A percentile compares a stretch with the other conserved stretches of the same genome.
These are phyloP conservation scores for Clarkia xantiana DNA, from an alignment of 345 rosid species.

Conservation along the genomic window DNA sequence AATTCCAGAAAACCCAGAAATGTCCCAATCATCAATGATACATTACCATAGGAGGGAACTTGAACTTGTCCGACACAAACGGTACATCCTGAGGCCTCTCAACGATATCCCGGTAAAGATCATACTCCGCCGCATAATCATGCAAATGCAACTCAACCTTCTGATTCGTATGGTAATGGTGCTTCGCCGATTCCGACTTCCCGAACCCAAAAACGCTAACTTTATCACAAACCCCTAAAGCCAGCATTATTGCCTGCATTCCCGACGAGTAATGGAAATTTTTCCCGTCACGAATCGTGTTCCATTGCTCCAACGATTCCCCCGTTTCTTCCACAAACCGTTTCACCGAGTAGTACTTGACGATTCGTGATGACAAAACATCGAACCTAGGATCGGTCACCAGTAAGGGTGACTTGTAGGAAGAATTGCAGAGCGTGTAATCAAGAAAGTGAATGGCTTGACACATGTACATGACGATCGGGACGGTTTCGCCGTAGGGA, in stretches of 20 bases:
- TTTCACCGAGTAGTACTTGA: conserved; percentile 70
- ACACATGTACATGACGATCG: conserved; percentile 71
- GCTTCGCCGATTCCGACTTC: conserved; percentile 49
- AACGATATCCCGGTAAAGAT: conserved; percentile 44
- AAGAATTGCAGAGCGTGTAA: conserved; percentile 47
- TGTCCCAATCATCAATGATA: conserved; percentile 33
- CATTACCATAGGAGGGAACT: conserved; percentile 51
- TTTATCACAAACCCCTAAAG: conserved; percentile 61
- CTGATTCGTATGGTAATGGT: conserved; percentile 83
- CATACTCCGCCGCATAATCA: conserved; percentile 80
- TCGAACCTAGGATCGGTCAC: conserved; percentile 81
- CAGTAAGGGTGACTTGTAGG: conserved; percentile 43
- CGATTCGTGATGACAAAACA: conserved; percentile 52
- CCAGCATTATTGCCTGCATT: conserved; percentile 78
- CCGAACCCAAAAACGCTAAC: conserved; percentile 87
- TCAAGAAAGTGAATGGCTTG: conserved; percentile 80
- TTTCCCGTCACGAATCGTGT: conserved; percentile 45
- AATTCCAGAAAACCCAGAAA: too few relatives aligned
- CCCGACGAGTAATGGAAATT: conserved; percentile 93
- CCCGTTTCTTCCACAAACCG: conserved; percentile 37
- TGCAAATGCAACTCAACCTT: conserved; percentile 73
- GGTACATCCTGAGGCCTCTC: conserved; percentile 49
- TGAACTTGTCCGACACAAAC: conserved; percentile 45
- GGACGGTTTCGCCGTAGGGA: conserved; percentile 57
- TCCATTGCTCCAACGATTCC: conserved; percentile 49